A percentile compares a stretch with the other conserved stretches of the same genome.
Conservation (phyloP, 306 rosid genomes). For the Calophaca sinica region DNA sequence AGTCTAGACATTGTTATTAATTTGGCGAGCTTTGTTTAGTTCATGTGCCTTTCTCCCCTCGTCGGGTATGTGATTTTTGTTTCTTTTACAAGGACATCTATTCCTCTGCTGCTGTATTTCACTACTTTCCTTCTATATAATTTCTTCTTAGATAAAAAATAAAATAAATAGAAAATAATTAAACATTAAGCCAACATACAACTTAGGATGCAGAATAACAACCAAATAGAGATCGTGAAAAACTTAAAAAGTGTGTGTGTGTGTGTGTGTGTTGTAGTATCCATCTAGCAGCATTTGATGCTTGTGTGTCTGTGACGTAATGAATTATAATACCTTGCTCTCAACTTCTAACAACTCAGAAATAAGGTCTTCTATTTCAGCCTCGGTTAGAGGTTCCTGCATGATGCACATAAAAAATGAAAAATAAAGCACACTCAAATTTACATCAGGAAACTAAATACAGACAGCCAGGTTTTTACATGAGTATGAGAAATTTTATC, state of each 20-base stretch:
- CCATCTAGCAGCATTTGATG: constrained; percentile 26
- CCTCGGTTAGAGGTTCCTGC: constrained; percentile 87
- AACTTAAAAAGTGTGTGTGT: constrained; percentile 4
- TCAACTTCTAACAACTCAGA: constrained; percentile 90
- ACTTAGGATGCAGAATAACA: constrained; percentile 1
- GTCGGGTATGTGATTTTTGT: too few relatives aligned
- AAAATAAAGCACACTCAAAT: not conserved
- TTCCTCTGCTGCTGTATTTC: too few relatives aligned
- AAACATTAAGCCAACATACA: not conserved
- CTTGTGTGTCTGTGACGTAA: constrained; percentile 16
- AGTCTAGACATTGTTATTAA: too few relatives aligned
- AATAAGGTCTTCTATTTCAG: constrained; percentile 79
- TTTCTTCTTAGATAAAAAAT: too few relatives aligned
- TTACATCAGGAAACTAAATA: constrained; percentile 31
- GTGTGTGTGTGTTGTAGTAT: not conserved
- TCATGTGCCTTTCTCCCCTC: too few relatives aligned
- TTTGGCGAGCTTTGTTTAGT: too few relatives aligned
- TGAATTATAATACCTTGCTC: constrained; percentile 78
- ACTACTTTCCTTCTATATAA: too few relatives aligned
- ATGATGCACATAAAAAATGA: constrained; percentile 43
- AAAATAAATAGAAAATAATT: too few relatives aligned
- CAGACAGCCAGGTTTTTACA: constrained; percentile 3
- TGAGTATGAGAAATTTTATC: not conserved
- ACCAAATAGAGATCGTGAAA: constrained; percentile 17
- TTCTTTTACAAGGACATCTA: too few relatives aligned